phyloP scores from a whole-genome alignment of 31 red algal genomes.

The Endocladia muricata region DNA sequence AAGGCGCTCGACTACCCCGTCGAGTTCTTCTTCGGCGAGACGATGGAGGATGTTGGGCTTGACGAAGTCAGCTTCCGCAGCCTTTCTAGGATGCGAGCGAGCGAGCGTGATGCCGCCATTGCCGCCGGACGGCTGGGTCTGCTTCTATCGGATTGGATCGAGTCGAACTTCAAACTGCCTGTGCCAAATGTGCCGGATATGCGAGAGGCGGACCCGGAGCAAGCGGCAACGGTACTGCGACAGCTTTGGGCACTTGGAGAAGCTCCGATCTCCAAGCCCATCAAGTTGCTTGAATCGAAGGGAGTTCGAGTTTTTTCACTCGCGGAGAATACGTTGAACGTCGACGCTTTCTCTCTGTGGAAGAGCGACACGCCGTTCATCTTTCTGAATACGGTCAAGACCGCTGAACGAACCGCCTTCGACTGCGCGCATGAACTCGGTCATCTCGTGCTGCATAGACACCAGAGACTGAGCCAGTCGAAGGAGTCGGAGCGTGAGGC shows the following conservation, averaged over 20 bases:
- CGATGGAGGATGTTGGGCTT: not conserved
- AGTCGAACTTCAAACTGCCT: not conserved
- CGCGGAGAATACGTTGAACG: not conserved
- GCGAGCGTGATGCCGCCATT: not conserved
- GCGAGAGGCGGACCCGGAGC: not conserved
- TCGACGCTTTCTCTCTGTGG: not conserved
- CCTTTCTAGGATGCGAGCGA: not conserved
- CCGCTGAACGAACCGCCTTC: not conserved
- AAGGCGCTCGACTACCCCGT: not conserved
- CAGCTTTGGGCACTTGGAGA: too few relatives aligned
- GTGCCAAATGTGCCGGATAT: not conserved
- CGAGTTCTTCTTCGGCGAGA: not conserved
- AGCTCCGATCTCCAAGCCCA: too few relatives aligned
- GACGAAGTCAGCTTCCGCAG: not conserved
- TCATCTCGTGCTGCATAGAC: not conserved
- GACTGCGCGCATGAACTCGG: not conserved
- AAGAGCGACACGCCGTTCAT: not conserved
- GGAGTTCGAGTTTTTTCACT: conserved; percentile 2
- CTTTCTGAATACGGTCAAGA: not conserved
- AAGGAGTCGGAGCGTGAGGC: not conserved
- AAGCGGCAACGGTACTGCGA: not conserved
- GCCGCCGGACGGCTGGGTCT: not conserved
- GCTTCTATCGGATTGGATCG: not conserved
- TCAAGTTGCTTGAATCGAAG: too few relatives aligned
- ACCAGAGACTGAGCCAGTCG: not conserved